These are phyloP conservation scores for Fusarium foetens DNA, from an alignment of 2,329 filamentous ascomycete species.

Conservation along the genomic window DNA sequence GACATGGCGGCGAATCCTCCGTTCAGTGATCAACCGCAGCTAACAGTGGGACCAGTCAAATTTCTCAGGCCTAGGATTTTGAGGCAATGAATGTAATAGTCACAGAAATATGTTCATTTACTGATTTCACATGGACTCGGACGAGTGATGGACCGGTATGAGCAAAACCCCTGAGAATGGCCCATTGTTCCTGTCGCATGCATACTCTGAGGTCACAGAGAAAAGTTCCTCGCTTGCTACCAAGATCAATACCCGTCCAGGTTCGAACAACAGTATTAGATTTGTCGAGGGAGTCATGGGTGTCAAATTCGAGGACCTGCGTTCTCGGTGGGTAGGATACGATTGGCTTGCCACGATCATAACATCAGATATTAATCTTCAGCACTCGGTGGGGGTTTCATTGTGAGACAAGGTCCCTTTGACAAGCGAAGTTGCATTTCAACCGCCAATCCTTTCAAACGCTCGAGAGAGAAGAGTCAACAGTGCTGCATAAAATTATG, in stretches of 20 bases:
- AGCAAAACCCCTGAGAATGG: neutral
- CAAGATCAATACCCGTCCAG: fast-evolving
- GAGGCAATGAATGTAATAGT: neutral
- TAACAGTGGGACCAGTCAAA: neutral
- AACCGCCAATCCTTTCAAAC: neutral
- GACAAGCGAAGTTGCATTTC: neutral
- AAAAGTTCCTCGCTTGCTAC: neutral
- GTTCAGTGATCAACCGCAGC: neutral
- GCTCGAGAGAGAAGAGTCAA: neutral
- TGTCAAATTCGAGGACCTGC: neutral
- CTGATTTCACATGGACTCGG: neutral
- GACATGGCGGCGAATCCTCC: neutral
- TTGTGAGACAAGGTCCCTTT: neutral
- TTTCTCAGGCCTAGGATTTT: neutral
- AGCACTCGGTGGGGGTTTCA: neutral
- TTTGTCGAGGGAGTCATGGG: neutral
- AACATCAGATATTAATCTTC: neutral
- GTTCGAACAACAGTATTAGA: neutral
- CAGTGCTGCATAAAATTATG: neutral
- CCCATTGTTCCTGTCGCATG: neutral
- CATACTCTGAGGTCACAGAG: neutral
- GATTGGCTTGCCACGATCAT: neutral
- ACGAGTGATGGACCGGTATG: neutral
- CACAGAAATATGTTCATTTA: neutral
- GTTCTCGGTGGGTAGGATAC: neutral